These are phyloP conservation scores for Ganoderma multipileum DNA, from an alignment of 1,284 basidiomycete species.

Conservation along the genomic window DNA sequence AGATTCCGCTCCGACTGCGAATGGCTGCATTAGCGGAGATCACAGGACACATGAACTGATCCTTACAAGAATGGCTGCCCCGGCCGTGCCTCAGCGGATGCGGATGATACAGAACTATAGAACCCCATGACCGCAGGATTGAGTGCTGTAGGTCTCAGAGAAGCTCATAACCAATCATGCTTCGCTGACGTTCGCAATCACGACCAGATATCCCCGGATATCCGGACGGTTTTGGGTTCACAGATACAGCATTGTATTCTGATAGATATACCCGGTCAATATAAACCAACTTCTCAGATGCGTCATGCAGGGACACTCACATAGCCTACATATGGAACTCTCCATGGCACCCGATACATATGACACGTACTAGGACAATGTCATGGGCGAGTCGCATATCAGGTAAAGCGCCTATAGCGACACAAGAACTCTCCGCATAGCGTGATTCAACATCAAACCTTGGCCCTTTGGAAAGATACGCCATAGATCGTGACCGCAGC, in stretches of 20 bases:
- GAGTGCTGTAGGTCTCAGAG: background rate
- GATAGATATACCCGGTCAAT: background rate
- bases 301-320: background rate
- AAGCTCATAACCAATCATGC: background rate
- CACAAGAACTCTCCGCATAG: background rate
- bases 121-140: background rate
- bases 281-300: background rate
- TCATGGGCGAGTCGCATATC: background rate
- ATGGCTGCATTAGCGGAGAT: background rate
- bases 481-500: conserved; percentile 10
- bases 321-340: background rate
- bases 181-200: conserved; percentile 3
- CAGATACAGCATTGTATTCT: background rate
- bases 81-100: background rate
- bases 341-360: background rate
- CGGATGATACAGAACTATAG: background rate
- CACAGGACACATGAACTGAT: background rate
- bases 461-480: background rate
- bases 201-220: conserved; percentile 5
- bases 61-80: background rate
- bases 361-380: background rate
- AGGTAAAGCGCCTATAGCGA: conserved; percentile 1
- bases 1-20: background rate
- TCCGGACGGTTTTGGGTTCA: background rate
- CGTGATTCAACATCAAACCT: conserved; percentile 5